Evolutionary conservation across 2,329 filamentous ascomycete species (phyloP).

Genomic region (Davidsoniella virescens): DNA sequence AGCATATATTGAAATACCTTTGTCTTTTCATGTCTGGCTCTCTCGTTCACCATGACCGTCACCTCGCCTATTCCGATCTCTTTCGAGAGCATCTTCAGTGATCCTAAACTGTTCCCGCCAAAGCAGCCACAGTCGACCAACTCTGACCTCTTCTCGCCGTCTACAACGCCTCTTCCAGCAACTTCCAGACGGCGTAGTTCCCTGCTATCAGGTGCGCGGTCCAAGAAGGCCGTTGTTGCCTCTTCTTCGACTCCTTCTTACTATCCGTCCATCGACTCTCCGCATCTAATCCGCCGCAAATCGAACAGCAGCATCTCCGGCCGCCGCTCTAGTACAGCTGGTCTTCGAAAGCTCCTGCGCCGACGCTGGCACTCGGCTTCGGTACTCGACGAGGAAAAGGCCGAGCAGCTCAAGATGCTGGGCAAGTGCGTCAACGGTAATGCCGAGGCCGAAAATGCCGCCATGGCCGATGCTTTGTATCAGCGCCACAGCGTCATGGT

Average conservation of each 20-base stretch:
- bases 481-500: not conserved
- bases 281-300: conserved; percentile 4
- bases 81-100: conserved; percentile 3
- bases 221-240: no score
- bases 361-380: conserved; percentile 8
- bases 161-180: no score
- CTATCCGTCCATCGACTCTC: conserved; percentile 3
- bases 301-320: not conserved
- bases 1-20: not conserved
- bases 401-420: conserved; percentile 4
- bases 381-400: conserved; percentile 5
- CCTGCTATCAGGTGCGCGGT: no score
- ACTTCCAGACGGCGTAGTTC: no score
- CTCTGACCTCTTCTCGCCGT: no score
- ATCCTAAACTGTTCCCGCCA: not conserved
- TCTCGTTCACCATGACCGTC: not conserved
- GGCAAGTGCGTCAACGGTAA: conserved; percentile 11
- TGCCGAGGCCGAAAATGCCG: conserved; percentile 4
- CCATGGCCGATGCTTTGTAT: not conserved
- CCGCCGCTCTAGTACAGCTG: not conserved
- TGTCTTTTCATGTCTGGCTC: not conserved
- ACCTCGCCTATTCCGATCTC: not conserved
- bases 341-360: conserved; percentile 5
- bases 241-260: not conserved
- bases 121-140: not conserved